Base-by-base conservation (phyloP, 306 rosid species). In the Rosa multiflora region DNA sequence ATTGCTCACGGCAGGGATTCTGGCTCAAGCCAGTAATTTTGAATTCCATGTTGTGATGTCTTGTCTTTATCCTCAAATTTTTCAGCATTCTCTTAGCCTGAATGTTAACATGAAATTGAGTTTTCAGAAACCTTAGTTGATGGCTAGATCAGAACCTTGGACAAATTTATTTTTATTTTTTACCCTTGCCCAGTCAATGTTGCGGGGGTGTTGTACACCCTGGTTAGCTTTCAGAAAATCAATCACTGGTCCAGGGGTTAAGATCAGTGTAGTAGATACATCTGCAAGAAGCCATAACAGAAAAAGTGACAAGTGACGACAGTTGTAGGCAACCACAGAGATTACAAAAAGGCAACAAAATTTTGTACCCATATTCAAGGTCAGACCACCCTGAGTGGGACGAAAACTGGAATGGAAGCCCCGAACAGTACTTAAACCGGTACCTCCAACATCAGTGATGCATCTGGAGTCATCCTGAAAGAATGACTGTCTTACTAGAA, bases 391-490 rank as follows among this genome's bases (percentile, higher is more conserved):
- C 85, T 87, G 86, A 10, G 85, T 85, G 7, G 85, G 83, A 71
- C 86, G 89, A 67, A 95, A 92, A 83, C 98, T 92, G 42, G 99
- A 93, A 84, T 95, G 96, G 80, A 91, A 91, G 35, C 98, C 99
- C 13, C 85, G 81, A 43, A 88, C 83, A 80, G 90, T 90, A 23
- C 73, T 74, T 64, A 95, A 90, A 55, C 96, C 96, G 11, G 8
- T 10, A 44, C 94, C 98, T 85, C 94, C 94, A 77, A 95, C 86
- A 74, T 91, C 95, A 20, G 64, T 52, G 78, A 86, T 84, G 86
- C 88, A 83, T 61, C 86, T 81, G 5, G 82, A 63, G 85, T 95
- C 94, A 48, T 88, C 91, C 14, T 83, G 91, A 73, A 92, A 95
- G 86, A 91, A 95, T 23, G 99, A 95, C 72, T 92, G 98, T 73